Evolutionary conservation across 2,329 filamentous ascomycete species (phyloP), one percentile per base, ranked within the genome.

Genomic region (Sporothrix protearum): DNA sequence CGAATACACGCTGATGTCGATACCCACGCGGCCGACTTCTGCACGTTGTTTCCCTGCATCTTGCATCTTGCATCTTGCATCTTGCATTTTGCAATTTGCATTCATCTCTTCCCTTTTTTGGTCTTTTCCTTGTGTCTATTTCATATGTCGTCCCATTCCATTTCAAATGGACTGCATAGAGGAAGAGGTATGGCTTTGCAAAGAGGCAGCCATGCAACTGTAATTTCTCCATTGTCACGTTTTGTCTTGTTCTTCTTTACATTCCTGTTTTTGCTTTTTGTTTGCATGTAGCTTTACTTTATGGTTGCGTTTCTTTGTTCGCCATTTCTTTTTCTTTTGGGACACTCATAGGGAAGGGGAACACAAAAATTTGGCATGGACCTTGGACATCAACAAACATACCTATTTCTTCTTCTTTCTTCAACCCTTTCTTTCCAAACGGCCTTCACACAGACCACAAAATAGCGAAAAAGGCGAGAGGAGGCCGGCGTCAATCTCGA

Each of bases 161-260:
- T 53, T 61, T 73, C 63, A 68, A 70, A 68, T 57, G 73, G 73
- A 71, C 61, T 71, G 69, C 71, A 74, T 73, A 73, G 67, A 73
- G 47, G 57, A 47, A 66, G 47, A 63, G 49, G 28, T 51, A 36
- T 36, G 64, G 64, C 42, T n/a, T n/a, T 36, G 28, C 47, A 63
- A 47, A 63, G 42, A 68, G 51, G 63, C 28, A 64, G 59, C 30
- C 64, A 57, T 67, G 67, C 45, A 16, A 63, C 30, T 74, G 71
- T 68, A 71, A 55, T 69, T 69, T 66, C 69, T 59, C 45, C n/a
- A 42, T 69, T 63, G 68, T 61, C 30, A 9, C n/a, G 22, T 28
- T 45, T 39, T 49, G 63, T 64, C 45, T 42, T 42, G 51, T 30
- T 28, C 30, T 3, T 39, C 36, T 61, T 33, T 71, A 71, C 59